Base-by-base conservation (phyloP, 495 filamentous ascomycete genomes). In the Wilcoxina mikolae region DNA sequence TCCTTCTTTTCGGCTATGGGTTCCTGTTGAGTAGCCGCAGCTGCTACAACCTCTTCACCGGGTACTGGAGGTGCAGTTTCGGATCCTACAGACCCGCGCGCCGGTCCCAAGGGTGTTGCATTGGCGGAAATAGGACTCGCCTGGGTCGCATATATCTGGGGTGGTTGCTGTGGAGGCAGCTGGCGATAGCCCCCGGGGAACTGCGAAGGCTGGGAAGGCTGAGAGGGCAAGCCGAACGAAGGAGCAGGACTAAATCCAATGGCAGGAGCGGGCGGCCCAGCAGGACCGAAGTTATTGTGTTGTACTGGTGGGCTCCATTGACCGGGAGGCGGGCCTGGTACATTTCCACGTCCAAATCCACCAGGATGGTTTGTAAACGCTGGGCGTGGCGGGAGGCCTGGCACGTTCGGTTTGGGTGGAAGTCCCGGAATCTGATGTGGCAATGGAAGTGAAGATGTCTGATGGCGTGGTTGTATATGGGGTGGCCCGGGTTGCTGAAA, bases 381-480 rank as follows among this genome's bases (percentile, higher is more conserved):
- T 15, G 63, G 63, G 7, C 59, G 56, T 4, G 63, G 62, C 7
- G 63, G 63, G 24, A 66, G 38, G n/a, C 63, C 63, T 12, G 63
- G 62, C 18, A 60, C 59, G 46, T 62, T 66, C n/a, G 63, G 63
- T 35, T 63, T 55, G 4, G 63, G 63, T 2, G 63, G 63, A 18
- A 66, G 44, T 15, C 63, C 63, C 5, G 63, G 63, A 15, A 66
- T 61, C 27, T 65, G 62, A 41, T 65, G 62, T n/a, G 63, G 59
- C 33, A 66, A 59, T 17, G 62, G 62, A n/a, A 65, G 58, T 11
- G 62, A 58, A 12, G 60, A 51, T 2, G 50, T 57, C 10, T 60
- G 55, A 20, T 58, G 58, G 9, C 44, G 58, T 10, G 56, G 60
- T 17, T 64, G 60, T 3, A 60, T 28, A 23, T 64, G 60, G 0